Conservation (phyloP, 305 asterid species). For the Fraxinus dipetala region DNA sequence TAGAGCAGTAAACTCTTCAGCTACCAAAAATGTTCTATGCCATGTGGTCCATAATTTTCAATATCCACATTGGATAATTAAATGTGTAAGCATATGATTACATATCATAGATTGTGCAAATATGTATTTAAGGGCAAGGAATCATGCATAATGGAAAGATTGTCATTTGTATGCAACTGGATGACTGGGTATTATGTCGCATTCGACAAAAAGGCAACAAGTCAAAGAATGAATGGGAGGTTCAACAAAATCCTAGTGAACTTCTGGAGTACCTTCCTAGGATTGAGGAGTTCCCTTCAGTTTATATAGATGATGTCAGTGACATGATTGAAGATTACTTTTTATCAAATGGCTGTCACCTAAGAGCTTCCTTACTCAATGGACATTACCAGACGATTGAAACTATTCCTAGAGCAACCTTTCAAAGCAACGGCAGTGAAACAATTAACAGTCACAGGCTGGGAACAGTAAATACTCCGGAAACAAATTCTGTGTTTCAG, state of each 20-base stretch:
- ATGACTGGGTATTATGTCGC: slow-evolving; percentile 59
- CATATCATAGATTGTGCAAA: not conserved
- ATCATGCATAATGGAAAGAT: not conserved
- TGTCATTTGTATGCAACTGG: slow-evolving; percentile 36
- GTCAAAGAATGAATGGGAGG: slow-evolving; percentile 48
- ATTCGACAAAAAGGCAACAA: slow-evolving; percentile 59
- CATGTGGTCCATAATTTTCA: not conserved
- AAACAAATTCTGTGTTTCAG: not conserved
- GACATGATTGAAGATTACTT: slow-evolving; percentile 33
- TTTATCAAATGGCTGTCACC: slow-evolving; percentile 37
- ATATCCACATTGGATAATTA: no score
- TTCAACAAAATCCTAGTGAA: slow-evolving; percentile 25
- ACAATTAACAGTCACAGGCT: not conserved
- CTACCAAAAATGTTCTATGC: not conserved
- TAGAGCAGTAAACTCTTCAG: not conserved
- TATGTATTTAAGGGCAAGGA: not conserved
- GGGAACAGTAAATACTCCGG: not conserved
- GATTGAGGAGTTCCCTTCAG: slow-evolving; percentile 27
- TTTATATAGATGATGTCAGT: not conserved
- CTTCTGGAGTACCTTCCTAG: slow-evolving; percentile 6
- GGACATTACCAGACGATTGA: slow-evolving; percentile 29
- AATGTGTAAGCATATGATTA: not conserved
- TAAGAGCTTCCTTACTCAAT: slow-evolving; percentile 30
- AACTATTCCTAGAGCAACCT: slow-evolving; percentile 18
- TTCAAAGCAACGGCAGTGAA: slow-evolving; percentile 12